Evolutionary conservation across 1,139 yeast species (phyloP).

Genomic region (Candida neerlandica): DNA sequence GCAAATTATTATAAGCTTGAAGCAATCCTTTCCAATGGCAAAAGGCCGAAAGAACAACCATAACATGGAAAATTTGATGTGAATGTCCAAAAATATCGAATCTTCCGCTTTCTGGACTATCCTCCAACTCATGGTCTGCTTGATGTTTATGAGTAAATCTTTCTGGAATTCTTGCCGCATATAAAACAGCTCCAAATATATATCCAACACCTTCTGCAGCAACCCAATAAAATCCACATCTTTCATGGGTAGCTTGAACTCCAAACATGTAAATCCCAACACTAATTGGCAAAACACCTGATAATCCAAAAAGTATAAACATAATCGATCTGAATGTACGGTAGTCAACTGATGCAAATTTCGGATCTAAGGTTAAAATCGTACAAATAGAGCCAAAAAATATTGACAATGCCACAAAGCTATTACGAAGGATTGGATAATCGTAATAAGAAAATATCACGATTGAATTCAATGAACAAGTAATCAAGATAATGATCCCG

Average conservation of each 20-base stretch:
- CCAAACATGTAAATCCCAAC: conserved; percentile 47
- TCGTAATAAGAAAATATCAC: conserved; percentile 70
- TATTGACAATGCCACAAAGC: conserved; percentile 53
- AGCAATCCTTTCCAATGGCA: conserved; percentile 72
- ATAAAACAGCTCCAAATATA: conserved; percentile 75
- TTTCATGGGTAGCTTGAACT: conserved; percentile 40
- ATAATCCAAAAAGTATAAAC: conserved; percentile 80
- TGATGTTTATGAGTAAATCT: conserved; percentile 60
- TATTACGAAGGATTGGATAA: conserved; percentile 35
- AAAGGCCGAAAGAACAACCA: conserved; percentile 80
- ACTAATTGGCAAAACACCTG: conserved; percentile 72
- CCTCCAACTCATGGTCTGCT: conserved; percentile 20
- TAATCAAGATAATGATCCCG: conserved; percentile 79
- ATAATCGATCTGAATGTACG: conserved; percentile 76
- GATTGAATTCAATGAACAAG: conserved; percentile 73
- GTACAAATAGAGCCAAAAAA: conserved; percentile 65
- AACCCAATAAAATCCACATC: conserved; percentile 65
- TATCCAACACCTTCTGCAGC: conserved; percentile 71
- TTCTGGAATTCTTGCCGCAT: conserved; percentile 82
- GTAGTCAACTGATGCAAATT: conserved; percentile 69
- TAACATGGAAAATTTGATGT: conserved; percentile 83
- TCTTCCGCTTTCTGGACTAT: conserved; percentile 27
- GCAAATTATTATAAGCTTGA: conserved; percentile 59
- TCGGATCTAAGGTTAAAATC: conserved; percentile 61
- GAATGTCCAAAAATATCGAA: conserved; percentile 81